phyloP scores from a whole-genome alignment of 208 protist genomes.

The Angomonas deanei region DNA sequence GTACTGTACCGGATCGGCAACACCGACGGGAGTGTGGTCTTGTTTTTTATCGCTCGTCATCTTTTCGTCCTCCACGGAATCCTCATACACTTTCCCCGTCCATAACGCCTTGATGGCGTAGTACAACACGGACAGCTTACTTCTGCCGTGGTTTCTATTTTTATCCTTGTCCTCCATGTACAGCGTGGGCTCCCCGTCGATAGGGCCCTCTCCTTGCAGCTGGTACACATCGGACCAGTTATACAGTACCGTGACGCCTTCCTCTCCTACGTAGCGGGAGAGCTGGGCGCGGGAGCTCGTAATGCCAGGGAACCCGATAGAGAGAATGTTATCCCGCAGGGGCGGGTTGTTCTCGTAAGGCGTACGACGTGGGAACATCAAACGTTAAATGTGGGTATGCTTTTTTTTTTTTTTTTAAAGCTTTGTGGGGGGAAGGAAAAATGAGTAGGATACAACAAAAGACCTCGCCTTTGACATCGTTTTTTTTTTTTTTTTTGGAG shows the following conservation, averaged over 20 bases:
- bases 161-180: not conserved
- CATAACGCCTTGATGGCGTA: not conserved
- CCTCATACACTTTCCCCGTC: not conserved
- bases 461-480: not conserved
- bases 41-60: not conserved
- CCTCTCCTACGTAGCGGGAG: slow-evolving; percentile 61
- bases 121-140: not conserved
- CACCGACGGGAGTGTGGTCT: not conserved
- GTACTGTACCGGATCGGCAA: not conserved
- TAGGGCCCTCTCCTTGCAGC: not conserved
- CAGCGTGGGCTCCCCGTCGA: not conserved
- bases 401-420: not conserved
- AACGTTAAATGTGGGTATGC: not conserved
- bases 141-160: not conserved
- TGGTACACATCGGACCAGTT: slow-evolving; percentile 42
- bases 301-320: slow-evolving; percentile 69
- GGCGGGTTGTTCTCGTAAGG: slow-evolving; percentile 58
- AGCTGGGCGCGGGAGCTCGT: slow-evolving; percentile 58
- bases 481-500: not conserved
- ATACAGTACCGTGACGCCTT: slow-evolving; percentile 58
- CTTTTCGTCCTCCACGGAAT: not conserved
- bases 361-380: slow-evolving; percentile 48
- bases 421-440: not conserved
- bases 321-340: slow-evolving; percentile 70
- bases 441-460: not conserved